phyloP scores from a whole-genome alignment of 768 basidiomycete genomes.

The Hysterangium stoloniferum region DNA sequence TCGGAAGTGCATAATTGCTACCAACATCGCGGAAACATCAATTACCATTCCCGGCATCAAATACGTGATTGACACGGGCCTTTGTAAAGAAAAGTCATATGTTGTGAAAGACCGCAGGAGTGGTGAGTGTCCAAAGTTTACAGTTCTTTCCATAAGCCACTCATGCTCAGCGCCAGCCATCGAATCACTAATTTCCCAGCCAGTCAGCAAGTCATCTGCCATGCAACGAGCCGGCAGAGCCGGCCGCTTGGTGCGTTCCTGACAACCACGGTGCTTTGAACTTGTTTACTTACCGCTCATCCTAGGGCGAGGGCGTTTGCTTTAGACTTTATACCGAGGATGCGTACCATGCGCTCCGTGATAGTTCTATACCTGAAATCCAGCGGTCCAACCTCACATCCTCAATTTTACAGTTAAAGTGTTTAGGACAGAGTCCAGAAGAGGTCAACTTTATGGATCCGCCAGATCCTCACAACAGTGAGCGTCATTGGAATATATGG shows the following conservation, averaged over 20 bases:
- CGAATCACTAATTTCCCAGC: conserved; percentile 74
- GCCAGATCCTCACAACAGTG: conserved; percentile 69
- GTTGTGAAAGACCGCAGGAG: conserved; percentile 61
- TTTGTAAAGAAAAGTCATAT: conserved; percentile 92
- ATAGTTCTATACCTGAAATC: conserved; percentile 81
- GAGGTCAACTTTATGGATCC: conserved; percentile 84
- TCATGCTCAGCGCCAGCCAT: conserved; percentile 46
- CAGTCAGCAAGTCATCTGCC: conserved; percentile 86
- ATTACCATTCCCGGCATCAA: conserved; percentile 95
- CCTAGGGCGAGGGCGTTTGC: conserved; percentile 72
- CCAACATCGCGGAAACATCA: conserved; percentile 97
- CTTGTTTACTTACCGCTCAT: conserved; percentile 1
- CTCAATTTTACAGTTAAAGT: conserved; percentile 79
- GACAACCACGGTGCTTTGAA: background rate
- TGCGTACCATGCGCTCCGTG: conserved; percentile 56
- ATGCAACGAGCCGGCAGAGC: conserved; percentile 94
- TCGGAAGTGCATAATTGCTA: conserved; percentile 90
- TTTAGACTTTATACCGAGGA: conserved; percentile 90
- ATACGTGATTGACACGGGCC: conserved; percentile 94
- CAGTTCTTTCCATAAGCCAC: background rate
- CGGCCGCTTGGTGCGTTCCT: conserved; percentile 68
- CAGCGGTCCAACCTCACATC: conserved; percentile 78
- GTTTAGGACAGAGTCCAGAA: conserved; percentile 72
- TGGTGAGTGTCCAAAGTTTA: conserved; percentile 31
- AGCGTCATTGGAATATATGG: conserved; percentile 22